These are phyloP conservation scores for Leucoagaricus sp. DNA, from an alignment of 1,284 basidiomycete genomes.

Conservation along the genomic window DNA sequence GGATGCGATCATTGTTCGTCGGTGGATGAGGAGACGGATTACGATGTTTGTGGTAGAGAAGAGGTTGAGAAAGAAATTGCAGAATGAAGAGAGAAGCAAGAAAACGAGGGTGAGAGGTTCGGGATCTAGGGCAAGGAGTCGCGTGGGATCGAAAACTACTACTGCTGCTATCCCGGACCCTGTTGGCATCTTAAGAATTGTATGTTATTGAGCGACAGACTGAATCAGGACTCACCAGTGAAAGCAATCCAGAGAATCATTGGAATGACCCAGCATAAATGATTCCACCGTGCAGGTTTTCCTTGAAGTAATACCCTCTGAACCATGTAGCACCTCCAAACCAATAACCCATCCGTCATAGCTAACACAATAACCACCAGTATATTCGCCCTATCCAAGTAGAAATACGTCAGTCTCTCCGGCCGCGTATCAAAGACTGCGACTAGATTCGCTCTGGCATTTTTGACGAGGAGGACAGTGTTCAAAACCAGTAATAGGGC, in stretches of 20 bases:
- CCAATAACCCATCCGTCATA: constrained; percentile 5
- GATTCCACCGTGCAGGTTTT: neutral
- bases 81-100: neutral
- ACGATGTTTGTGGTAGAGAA: constrained; percentile 1
- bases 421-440: neutral
- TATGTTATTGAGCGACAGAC: neutral
- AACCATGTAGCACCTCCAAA: constrained; percentile 9
- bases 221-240: neutral
- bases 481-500: neutral
- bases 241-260: neutral
- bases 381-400: neutral
- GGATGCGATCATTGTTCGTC: neutral
- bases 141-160: neutral
- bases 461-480: neutral
- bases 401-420: constrained; percentile 1
- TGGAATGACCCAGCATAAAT: neutral
- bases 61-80: constrained; percentile 4
- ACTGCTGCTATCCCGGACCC: neutral
- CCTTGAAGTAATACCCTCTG: neutral
- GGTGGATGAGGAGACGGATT: neutral
- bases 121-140: neutral
- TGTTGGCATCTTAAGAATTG: neutral
- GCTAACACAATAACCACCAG: neutral
- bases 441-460: neutral
- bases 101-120: neutral